Percentiles rank a stretch among this genome's conserved stretches.
Evolutionary conservation across 345 rosid genomes (phyloP).

Genomic region (Eucalyptus cladocalyx): DNA sequence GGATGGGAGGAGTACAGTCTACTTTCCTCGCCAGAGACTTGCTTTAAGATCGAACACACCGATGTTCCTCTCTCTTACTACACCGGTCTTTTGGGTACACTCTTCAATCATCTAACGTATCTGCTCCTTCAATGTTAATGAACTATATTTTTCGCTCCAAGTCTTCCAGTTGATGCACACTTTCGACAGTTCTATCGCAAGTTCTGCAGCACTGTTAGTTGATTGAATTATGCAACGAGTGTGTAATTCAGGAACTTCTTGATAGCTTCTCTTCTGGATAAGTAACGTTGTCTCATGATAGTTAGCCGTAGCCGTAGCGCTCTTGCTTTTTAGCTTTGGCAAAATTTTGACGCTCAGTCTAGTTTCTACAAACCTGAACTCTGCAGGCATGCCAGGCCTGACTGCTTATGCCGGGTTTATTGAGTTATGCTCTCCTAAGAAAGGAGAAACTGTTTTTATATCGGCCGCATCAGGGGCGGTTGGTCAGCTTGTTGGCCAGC

Average conservation of each 20-base stretch:
- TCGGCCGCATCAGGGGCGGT: not conserved
- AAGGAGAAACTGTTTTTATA: not conserved
- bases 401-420: not conserved
- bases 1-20: not conserved
- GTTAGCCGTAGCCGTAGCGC: not conserved
- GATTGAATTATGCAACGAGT: not conserved
- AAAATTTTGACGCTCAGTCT: not conserved
- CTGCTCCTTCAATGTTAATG: not conserved
- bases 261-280: not conserved
- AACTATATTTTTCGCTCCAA: not conserved
- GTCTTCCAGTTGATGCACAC: not conserved
- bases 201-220: not conserved
- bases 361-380: not conserved
- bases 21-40: not conserved
- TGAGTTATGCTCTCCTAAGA: not conserved
- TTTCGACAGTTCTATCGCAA: not conserved
- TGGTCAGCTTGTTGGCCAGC: not conserved
- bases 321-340: not conserved
- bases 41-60: not conserved
- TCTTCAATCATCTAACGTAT: not conserved
- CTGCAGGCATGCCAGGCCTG: not conserved
- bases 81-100: not conserved
- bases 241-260: not conserved
- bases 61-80: not conserved
- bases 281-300: not conserved